Evolutionary conservation across 2,329 filamentous ascomycete species (phyloP).

Genomic region (Ophiosphaerella narmari): DNA sequence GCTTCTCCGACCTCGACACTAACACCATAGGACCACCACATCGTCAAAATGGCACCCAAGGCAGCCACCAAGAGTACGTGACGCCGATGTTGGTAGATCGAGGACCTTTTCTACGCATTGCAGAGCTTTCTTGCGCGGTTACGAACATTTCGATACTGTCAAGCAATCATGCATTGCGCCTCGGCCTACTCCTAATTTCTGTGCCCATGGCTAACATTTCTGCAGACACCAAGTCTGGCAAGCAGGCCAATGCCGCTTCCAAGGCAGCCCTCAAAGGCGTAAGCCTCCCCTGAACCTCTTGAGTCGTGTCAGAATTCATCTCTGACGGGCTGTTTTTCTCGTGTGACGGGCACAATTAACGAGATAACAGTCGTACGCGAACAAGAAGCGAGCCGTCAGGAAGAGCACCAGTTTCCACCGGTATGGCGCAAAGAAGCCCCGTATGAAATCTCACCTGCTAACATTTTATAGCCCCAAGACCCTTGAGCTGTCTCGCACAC

Average conservation of each 20-base stretch:
- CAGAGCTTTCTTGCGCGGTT: conserved; percentile 8
- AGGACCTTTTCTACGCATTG: conserved; percentile 11
- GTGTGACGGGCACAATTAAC: conserved; percentile 45
- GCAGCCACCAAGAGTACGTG: conserved; percentile 43
- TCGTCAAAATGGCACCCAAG: conserved; percentile 49
- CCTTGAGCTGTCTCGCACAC: conserved; percentile 82
- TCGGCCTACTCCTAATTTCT: conserved; percentile 18
- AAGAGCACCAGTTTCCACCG: conserved; percentile 93
- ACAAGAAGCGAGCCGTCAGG: conserved; percentile 94
- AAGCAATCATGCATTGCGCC: conserved; percentile 27
- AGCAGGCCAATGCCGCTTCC: conserved; percentile 86
- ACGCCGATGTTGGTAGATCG: conserved; percentile 13
- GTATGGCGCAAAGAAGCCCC: conserved; percentile 10
- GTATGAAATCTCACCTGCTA: background rate
- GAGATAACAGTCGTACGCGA: conserved; percentile 65
- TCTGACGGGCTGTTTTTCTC: conserved; percentile 57
- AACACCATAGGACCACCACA: conserved; percentile 40
- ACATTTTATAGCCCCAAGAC: conserved; percentile 73
- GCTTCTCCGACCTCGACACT: conserved; percentile 35
- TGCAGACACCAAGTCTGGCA: conserved; percentile 64
- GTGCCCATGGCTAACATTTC: conserved; percentile 29
- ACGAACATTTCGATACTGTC: conserved; percentile 11
- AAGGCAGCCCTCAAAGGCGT: conserved; percentile 97
- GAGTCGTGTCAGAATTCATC: conserved; percentile 57
- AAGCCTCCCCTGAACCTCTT: conserved; percentile 57